Evolutionary conservation across 2,329 filamentous ascomycete genomes (phyloP), one percentile per base, ranked within the genome.

Genomic region (Chaetomium globosum): DNA sequence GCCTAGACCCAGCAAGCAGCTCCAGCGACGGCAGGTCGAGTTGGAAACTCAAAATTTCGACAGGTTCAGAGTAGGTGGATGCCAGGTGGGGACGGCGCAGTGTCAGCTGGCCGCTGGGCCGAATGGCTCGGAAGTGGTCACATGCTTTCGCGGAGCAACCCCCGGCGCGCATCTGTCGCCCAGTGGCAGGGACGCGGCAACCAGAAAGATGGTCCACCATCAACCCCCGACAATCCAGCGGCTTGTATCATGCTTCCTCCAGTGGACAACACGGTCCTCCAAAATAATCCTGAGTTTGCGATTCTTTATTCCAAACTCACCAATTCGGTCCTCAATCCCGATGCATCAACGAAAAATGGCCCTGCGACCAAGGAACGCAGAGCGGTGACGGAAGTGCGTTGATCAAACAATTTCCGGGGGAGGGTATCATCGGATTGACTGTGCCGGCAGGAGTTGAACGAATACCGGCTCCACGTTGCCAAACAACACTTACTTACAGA

Each of bases 281-380:
- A 80, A 60, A 80, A 78, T 65, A 88, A 89, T 68, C 86, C 86
- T 0, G 80, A 84, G 26, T 89, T 89, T 70, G 82, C 83, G n/a
- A 77, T 79, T 39, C 79, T 89, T 5, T 85, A 88, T 74, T 78
- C 76, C 19, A 83, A 79, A 13, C 77, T 89, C 54, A 84, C 82
- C 7, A 82, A 79, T 1, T 78, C 78, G 1, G 74, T 87, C 30
- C 79, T 89, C 5, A 85, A 86, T 68, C 75, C 81, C 0, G 83
- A 88, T 74, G 85, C 83, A 2, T 85, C 86, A 9, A 85, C 84
- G 1, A 85, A 80, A 71, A 76, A 80, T n/a, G 79, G 82, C 69
- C 76, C 79, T n/a, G 76, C 77, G 1, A 79, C 79, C 19, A 81
- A 82, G 68, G 81, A 85, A 71, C 80, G 83, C 26, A 79, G 81